Evolutionary conservation across 495 filamentous ascomycete genomes (phyloP).

Genomic region (Lepraria neglecta): DNA sequence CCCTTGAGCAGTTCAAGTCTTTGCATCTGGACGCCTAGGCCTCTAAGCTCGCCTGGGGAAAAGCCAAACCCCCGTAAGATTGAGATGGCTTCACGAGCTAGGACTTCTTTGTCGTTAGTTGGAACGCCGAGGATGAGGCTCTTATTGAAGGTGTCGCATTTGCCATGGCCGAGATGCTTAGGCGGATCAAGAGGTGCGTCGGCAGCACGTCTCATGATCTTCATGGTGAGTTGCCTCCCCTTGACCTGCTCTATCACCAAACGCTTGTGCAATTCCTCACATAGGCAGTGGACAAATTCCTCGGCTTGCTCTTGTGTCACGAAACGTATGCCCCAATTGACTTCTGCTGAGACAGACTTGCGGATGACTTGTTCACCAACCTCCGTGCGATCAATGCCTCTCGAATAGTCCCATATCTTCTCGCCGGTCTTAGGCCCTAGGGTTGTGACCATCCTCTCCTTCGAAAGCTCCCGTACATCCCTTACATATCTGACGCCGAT

Average conservation of each 20-base stretch:
- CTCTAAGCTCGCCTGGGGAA: conserved; percentile 82
- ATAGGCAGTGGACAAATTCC: conserved; percentile 76
- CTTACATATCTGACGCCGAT: conserved; percentile 75
- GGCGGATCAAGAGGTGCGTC: conserved; percentile 88
- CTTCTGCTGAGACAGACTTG: conserved; percentile 91
- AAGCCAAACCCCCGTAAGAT: conserved; percentile 78
- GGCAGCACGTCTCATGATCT: conserved; percentile 77
- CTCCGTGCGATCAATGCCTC: conserved; percentile 79
- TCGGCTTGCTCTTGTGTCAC: conserved; percentile 83
- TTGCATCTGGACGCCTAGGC: conserved; percentile 84
- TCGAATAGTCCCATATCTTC: conserved; percentile 83
- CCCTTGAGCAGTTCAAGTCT: conserved; percentile 75
- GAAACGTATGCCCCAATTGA: conserved; percentile 98
- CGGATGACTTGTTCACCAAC: conserved; percentile 74
- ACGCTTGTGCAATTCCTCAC: conserved; percentile 72
- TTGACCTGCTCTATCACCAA: conserved; percentile 77
- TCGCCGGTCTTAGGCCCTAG: conserved; percentile 90
- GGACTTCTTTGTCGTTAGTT: conserved; percentile 61
- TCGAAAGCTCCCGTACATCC: conserved; percentile 68
- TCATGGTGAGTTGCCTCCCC: conserved; percentile 82
- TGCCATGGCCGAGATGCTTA: conserved; percentile 91
- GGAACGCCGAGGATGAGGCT: conserved; percentile 74
- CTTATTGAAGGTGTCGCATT: conserved; percentile 89
- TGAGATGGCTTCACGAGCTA: conserved; percentile 73
- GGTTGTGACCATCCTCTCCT: conserved; percentile 62